Conservation (phyloP, 2,329 filamentous ascomycete species). For the Cercospora sojina region DNA sequence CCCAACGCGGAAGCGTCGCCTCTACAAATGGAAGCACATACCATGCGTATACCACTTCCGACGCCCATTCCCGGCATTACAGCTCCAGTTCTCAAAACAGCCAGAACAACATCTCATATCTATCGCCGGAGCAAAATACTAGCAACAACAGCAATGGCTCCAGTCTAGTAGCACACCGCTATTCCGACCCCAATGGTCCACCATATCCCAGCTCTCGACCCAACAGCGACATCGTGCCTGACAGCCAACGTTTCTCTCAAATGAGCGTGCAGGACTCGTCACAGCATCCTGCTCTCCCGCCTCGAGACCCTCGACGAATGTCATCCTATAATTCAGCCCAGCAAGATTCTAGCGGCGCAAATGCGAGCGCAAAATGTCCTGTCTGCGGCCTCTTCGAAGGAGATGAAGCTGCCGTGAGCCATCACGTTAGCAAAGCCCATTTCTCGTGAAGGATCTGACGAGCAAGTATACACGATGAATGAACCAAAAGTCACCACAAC, state of each 20-base stretch:
- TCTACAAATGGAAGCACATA: constrained; percentile 14
- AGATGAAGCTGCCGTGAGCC: constrained; percentile 38
- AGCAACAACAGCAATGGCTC: background rate
- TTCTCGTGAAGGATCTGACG: constrained; percentile 23
- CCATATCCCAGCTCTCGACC: constrained; percentile 20
- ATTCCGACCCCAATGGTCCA: constrained; percentile 15
- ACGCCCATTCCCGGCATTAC: constrained; percentile 10
- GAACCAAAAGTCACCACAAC: background rate
- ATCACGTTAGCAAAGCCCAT: constrained; percentile 36
- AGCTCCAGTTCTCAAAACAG: constrained; percentile 2
- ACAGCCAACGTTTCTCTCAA: constrained; percentile 29
- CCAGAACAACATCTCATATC: background rate
- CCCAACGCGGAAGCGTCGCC: constrained; percentile 15
- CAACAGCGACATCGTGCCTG: constrained; percentile 22
- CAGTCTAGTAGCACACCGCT: constrained; percentile 7
- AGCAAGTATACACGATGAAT: background rate
- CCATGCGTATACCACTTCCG: constrained; percentile 1
- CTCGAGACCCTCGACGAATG: background rate
- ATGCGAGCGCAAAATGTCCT: constrained; percentile 30
- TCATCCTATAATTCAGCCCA: background rate
- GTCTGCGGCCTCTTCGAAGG: constrained; percentile 37
- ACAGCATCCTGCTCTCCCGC: constrained; percentile 5
- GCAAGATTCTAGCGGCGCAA: background rate
- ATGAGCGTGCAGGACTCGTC: constrained; percentile 16
- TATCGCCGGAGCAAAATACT: background rate